phyloP scores from a whole-genome alignment of 371 early-diverging fungal species.

The Cokeromyces recurvatus region DNA sequence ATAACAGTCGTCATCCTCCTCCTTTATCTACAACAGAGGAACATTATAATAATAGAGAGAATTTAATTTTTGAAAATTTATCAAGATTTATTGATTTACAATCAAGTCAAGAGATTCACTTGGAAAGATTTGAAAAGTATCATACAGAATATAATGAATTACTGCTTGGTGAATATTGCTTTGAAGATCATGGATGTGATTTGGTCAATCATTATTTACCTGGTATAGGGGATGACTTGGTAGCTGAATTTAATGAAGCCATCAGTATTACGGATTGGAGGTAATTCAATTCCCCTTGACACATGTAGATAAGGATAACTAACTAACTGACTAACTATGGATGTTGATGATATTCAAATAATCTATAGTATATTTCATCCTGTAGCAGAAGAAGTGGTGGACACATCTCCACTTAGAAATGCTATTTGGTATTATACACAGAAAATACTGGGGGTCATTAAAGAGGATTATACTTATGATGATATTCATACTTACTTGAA shows the following conservation, averaged over 20 bases:
- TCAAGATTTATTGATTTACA: slow-evolving; percentile 37
- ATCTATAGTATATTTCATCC: slow-evolving; percentile 39
- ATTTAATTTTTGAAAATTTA: slow-evolving; percentile 25
- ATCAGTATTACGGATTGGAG: slow-evolving; percentile 60
- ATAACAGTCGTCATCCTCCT: too few species aligned
- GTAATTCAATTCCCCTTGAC: too few species aligned
- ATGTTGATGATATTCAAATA: not conserved
- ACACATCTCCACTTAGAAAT: slow-evolving; percentile 57
- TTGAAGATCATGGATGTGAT: slow-evolving; percentile 65
- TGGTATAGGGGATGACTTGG: slow-evolving; percentile 54
- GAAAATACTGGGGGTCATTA: slow-evolving; percentile 54
- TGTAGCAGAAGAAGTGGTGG: slow-evolving; percentile 46
- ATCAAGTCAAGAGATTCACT: slow-evolving; percentile 10
- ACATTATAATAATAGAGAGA: not conserved
- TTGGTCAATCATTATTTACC: slow-evolving; percentile 59
- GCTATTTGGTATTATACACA: slow-evolving; percentile 64
- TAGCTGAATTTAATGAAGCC: slow-evolving; percentile 57
- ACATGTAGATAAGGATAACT: too few species aligned
- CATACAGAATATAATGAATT: slow-evolving; percentile 47
- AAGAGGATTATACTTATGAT: slow-evolving; percentile 61
- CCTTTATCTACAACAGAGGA: too few species aligned
- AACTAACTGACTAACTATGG: not conserved
- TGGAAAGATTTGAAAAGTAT: slow-evolving; percentile 39
- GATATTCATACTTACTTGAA: slow-evolving; percentile 44
- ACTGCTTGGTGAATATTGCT: slow-evolving; percentile 58